Evolutionary conservation across 2,329 filamentous ascomycete species (phyloP).

Genomic region (Verticillium nonalfalfae): DNA sequence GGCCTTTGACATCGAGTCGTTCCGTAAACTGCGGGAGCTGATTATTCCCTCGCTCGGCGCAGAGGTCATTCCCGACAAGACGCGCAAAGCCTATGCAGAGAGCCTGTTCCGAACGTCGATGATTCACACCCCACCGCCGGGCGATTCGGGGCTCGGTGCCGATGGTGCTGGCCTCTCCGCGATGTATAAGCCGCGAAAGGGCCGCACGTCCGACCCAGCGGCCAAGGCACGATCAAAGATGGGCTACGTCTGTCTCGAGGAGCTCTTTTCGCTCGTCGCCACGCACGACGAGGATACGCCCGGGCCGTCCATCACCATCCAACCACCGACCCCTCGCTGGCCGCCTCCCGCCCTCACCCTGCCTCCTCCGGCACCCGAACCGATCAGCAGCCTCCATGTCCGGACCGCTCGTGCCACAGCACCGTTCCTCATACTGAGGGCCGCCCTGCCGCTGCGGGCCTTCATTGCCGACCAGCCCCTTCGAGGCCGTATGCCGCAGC

Average conservation of each 20-base stretch:
- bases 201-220: conserved; percentile 63
- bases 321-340: conserved; percentile 37
- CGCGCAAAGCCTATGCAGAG: conserved; percentile 63
- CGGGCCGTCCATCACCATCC: conserved; percentile 29
- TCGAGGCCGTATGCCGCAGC: conserved; percentile 82
- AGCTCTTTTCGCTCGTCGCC: conserved; percentile 65
- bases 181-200: conserved; percentile 60
- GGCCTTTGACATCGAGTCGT: conserved; percentile 72
- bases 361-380: neutral
- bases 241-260: conserved; percentile 73
- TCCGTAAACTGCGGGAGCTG: conserved; percentile 61
- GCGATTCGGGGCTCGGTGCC: conserved; percentile 37
- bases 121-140: conserved; percentile 58
- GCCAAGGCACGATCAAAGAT: conserved; percentile 64
- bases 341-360: conserved; percentile 16
- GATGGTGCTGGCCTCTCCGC: conserved; percentile 46
- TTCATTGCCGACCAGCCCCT: conserved; percentile 91
- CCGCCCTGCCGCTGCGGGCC: conserved; percentile 71
- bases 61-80: conserved; percentile 55
- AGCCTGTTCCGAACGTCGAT: conserved; percentile 78
- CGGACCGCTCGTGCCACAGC: conserved; percentile 69
- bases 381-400: conserved; percentile 28
- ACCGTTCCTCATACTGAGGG: conserved; percentile 76
- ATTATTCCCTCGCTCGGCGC: conserved; percentile 70
- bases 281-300: conserved; percentile 31